These are phyloP conservation scores for Colletotrichum sp. DNA, from an alignment of 2,329 filamentous ascomycete species.

Conservation along the genomic window DNA sequence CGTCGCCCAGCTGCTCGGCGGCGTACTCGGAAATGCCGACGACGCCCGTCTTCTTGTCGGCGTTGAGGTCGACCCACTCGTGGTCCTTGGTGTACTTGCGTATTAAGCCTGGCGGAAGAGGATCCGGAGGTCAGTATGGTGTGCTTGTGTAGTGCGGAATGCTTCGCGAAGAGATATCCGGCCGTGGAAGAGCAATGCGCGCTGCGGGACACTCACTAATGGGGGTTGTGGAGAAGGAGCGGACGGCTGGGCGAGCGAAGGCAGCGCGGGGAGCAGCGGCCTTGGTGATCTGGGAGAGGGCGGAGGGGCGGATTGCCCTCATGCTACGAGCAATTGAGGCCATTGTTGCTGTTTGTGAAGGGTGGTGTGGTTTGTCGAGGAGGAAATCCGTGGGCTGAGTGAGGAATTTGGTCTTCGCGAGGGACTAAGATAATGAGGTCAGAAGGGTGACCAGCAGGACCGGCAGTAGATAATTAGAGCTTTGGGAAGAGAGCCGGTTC, in stretches of 20 bases:
- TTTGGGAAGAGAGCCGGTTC: not conserved
- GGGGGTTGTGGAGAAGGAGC: slow-evolving; percentile 44
- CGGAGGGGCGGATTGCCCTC: slow-evolving; percentile 53
- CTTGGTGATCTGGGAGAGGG: slow-evolving; percentile 43
- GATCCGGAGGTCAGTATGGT: slow-evolving; percentile 1
- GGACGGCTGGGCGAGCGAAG: slow-evolving; percentile 47
- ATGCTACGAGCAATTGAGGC: slow-evolving; percentile 66
- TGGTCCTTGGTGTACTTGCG: slow-evolving; percentile 97
- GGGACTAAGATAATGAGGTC: slow-evolving; percentile 16
- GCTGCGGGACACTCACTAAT: slow-evolving; percentile 32
- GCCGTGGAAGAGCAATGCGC: not conserved
- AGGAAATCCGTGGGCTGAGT: not conserved
- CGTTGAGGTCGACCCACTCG: slow-evolving; percentile 93
- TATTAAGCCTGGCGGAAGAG: slow-evolving; percentile 52
- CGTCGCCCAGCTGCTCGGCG: slow-evolving; percentile 89
- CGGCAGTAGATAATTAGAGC: slow-evolving; percentile 1
- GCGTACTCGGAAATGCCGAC: slow-evolving; percentile 92
- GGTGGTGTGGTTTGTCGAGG: not conserved
- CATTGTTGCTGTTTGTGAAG: slow-evolving; percentile 45
- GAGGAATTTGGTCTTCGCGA: not conserved
- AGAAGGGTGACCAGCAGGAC: not conserved
- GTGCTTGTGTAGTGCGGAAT: not conserved
- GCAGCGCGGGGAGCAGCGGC: slow-evolving; percentile 35
- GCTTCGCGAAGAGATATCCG: not conserved
- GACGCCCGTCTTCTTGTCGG: slow-evolving; percentile 80